Conservation (phyloP, 2,329 filamentous ascomycete genomes). For the Diaporthe sp. region DNA sequence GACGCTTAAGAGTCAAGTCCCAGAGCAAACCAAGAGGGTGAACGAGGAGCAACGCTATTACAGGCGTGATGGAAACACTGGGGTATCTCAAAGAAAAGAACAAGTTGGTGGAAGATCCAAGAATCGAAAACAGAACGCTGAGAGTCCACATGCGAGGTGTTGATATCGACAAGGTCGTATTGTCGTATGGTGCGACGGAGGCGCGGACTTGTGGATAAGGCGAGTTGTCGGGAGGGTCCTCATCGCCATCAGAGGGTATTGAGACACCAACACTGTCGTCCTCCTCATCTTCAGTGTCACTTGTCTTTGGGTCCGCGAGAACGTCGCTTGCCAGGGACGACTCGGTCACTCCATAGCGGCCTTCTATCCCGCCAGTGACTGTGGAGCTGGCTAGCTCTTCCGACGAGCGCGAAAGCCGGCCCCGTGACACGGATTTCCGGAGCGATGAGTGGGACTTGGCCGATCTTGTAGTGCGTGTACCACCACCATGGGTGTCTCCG, state of each 20-base stretch:
- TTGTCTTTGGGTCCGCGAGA: slow-evolving; percentile 57
- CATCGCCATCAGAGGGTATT: slow-evolving; percentile 58
- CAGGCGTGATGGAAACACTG: slow-evolving; percentile 89
- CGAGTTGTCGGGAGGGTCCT: slow-evolving; percentile 76
- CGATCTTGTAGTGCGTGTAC: slow-evolving; percentile 18
- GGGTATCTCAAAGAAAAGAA: slow-evolving; percentile 94
- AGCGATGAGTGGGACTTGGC: slow-evolving; percentile 36
- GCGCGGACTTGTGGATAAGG: slow-evolving; percentile 85
- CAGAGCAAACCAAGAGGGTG: slow-evolving; percentile 86
- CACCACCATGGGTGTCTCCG: slow-evolving; percentile 7
- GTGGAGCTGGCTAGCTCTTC: slow-evolving; percentile 66
- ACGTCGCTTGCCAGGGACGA: slow-evolving; percentile 61
- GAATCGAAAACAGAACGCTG: slow-evolving; percentile 83
- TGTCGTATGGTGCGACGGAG: slow-evolving; percentile 82
- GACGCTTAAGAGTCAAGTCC: slow-evolving; percentile 81
- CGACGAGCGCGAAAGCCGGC: slow-evolving; percentile 51
- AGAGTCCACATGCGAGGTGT: slow-evolving; percentile 90
- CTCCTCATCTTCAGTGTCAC: slow-evolving; percentile 49
- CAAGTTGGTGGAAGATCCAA: slow-evolving; percentile 86
- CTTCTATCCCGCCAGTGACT: slow-evolving; percentile 67
- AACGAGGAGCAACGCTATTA: slow-evolving; percentile 87
- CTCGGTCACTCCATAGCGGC: slow-evolving; percentile 67
- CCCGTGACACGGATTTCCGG: slow-evolving; percentile 32
- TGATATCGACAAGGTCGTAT: slow-evolving; percentile 84
- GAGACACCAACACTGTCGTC: slow-evolving; percentile 50